phyloP scores from a whole-genome alignment of 352 stramenopile species.

The Phytophthora colocasiae region DNA sequence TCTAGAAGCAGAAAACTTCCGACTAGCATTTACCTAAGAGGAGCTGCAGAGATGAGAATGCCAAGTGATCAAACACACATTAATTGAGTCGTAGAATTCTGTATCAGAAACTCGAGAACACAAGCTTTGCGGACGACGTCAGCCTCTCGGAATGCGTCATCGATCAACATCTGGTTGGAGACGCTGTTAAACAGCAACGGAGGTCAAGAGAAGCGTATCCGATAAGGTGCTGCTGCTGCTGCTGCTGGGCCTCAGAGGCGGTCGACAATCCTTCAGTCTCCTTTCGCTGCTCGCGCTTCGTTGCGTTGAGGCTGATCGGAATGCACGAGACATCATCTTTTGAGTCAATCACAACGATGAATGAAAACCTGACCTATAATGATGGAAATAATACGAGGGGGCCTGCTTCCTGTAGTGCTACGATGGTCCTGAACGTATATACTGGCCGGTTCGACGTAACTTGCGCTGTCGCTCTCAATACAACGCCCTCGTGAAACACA shows the following conservation, averaged over 20 bases:
- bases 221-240: background rate
- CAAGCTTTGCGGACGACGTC: background rate
- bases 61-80: background rate
- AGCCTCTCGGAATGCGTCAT: background rate
- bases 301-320: too few species aligned
- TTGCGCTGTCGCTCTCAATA: constrained; percentile 9
- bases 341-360: background rate
- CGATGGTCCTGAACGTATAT: constrained; percentile 21
- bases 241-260: too few species aligned
- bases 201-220: background rate
- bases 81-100: background rate
- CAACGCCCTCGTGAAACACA: constrained; percentile 2
- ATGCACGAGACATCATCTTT: too few species aligned
- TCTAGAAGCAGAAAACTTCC: constrained; percentile 21
- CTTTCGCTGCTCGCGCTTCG: too few species aligned
- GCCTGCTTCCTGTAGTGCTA: constrained; percentile 30
- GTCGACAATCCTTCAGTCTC: too few species aligned
- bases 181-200: background rate
- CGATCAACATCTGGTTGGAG: background rate
- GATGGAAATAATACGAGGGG: constrained; percentile 41
- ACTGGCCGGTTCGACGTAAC: constrained; percentile 8
- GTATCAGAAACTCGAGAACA: too few species aligned
- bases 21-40: background rate
- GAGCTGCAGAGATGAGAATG: constrained; percentile 3
- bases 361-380: constrained; percentile 43